Percentiles rank a stretch among this genome's conserved stretches.
Conservation (phyloP, 2,329 filamentous ascomycete genomes). For the Teratosphaeria pseudoeucalypti region DNA sequence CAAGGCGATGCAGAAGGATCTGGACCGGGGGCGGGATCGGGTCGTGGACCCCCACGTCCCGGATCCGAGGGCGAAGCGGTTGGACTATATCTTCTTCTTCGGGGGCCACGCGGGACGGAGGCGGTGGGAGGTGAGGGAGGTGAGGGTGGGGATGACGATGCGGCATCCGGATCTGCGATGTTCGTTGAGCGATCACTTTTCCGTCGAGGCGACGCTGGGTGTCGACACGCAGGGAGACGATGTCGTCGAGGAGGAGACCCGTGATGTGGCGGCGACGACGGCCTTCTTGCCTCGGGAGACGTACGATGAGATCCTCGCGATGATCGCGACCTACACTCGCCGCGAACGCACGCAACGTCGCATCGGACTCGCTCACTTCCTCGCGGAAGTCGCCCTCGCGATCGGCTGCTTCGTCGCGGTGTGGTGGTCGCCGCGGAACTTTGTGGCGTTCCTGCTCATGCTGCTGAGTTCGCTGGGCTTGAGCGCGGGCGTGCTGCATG, state of each 20-base stretch:
- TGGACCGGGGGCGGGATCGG: slow-evolving; percentile 56
- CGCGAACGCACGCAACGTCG: slow-evolving; percentile 64
- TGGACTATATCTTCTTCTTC: slow-evolving; percentile 89
- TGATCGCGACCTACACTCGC: slow-evolving; percentile 56
- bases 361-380: slow-evolving; percentile 65
- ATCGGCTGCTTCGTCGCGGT: slow-evolving; percentile 68
- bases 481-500: slow-evolving; percentile 67
- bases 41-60: slow-evolving; percentile 53
- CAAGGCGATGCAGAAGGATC: slow-evolving; percentile 55
- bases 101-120: slow-evolving; percentile 9
- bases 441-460: slow-evolving; percentile 69
- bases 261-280: background rate
- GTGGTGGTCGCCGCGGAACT: slow-evolving; percentile 74
- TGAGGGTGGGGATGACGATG: slow-evolving; percentile 67
- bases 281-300: slow-evolving; percentile 11
- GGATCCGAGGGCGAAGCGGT: slow-evolving; percentile 69
- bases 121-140: slow-evolving; percentile 62
- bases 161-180: slow-evolving; percentile 72
- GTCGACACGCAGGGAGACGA: too few species aligned
- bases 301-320: slow-evolving; percentile 63
- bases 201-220: slow-evolving; percentile 66
- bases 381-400: slow-evolving; percentile 53
- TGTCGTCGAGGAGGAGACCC: background rate
- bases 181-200: slow-evolving; percentile 91
- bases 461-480: slow-evolving; percentile 70